Conservation (phyloP, 495 filamentous ascomycete genomes). For the Cairneyella variabilis region DNA sequence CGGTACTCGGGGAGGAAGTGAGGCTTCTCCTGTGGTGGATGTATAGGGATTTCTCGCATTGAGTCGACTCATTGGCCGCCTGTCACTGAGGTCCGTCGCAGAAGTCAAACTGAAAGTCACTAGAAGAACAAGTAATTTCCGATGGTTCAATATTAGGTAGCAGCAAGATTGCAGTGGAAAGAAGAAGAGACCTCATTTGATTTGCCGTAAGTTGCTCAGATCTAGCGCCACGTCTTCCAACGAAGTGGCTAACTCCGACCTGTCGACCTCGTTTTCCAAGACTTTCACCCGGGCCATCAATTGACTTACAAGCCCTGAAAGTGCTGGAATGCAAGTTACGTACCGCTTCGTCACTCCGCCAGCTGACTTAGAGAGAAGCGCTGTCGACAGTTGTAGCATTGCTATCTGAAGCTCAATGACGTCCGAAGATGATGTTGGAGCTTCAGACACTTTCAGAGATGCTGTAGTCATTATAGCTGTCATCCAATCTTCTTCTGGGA, state of each 20-base stretch:
- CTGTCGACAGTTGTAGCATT: constrained; percentile 44
- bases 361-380: constrained; percentile 42
- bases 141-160: too few relatives aligned
- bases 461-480: constrained; percentile 35
- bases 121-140: too few relatives aligned
- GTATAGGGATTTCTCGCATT: too few relatives aligned
- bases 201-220: constrained; percentile 21
- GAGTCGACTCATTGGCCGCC: too few relatives aligned
- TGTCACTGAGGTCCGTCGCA: too few relatives aligned
- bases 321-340: constrained; percentile 34
- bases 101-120: too few relatives aligned
- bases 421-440: constrained; percentile 6
- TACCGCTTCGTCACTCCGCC: constrained; percentile 41
- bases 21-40: too few relatives aligned
- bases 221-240: constrained; percentile 25
- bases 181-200: too few relatives aligned
- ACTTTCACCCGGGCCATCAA: constrained; percentile 22
- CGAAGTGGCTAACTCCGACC: constrained; percentile 23
- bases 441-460: constrained; percentile 32
- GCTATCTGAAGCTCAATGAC: constrained; percentile 46
- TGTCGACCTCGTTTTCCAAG: constrained; percentile 20
- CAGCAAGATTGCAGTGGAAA: too few relatives aligned
- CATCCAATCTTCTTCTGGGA: constrained; percentile 46
- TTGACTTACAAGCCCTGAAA: constrained; percentile 36
- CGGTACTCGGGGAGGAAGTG: too few relatives aligned